Evolutionary conservation across 441 rosid genomes (phyloP), one percentile per base, ranked within the genome.

Genomic region (Erysimum pusillum): DNA sequence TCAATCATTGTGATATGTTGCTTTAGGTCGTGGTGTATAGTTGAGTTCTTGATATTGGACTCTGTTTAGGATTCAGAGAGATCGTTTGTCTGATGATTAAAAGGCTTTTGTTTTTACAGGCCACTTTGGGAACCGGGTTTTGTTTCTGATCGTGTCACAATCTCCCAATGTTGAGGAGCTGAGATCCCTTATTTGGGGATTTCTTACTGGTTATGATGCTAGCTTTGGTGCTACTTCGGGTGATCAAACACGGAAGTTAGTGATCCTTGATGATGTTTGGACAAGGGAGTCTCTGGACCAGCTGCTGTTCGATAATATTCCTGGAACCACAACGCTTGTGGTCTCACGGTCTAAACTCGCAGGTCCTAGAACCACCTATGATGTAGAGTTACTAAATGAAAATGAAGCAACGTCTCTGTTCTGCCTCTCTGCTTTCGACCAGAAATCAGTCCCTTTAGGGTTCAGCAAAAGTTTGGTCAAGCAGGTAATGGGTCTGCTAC

Each of bases 231-330:
- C 63, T 28, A 31, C 73, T 68, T 75, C 86, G 81, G 75, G 54
- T 44, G 63, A 71, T 18, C 86, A 82, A 46, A 14, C 72, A 28
- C 71, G 39, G 44, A 56, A 72, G 75, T 69, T 94, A 69, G 83
- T 94, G 42, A 90, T 94, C 65, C 71, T 94, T 34, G 96, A 94
- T 65, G 98, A 94, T 83, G 97, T 92, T 51, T 92, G 97, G 97
- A 85, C 90, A 8, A 42, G 49, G 13, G 67, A 83, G 39, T 89
- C 78, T 7, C 88, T 94, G 20, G 88, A 89, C 70, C 88, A 81
- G 79, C 87, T 94, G 12, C 78, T 83, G 71, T 79, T 70, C 22
- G 73, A 64, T 44, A 15, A 31, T 32, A 58, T 73, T 10, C 82
- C 85, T 14, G 90, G 93, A 13, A 86, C 85, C 74, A 81, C 85